A percentile compares a stretch with the other conserved stretches of the same genome.
phyloP scores from a whole-genome alignment of 2,329 filamentous ascomycete species.

The Xylariales sp. region DNA sequence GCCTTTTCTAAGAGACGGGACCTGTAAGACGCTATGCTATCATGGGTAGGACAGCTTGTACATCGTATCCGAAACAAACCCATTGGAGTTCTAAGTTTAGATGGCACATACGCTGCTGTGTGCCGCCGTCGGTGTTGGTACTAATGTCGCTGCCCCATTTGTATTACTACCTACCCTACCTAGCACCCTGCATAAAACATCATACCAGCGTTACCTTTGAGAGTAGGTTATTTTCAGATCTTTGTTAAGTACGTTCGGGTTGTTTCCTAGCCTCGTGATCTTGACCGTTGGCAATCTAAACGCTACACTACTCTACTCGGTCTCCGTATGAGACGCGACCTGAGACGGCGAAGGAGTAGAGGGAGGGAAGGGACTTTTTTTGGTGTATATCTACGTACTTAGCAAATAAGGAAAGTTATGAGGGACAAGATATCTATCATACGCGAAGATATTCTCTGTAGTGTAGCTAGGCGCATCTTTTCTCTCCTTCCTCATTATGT shows the following conservation, averaged over 20 bases:
- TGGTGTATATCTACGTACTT: neutral
- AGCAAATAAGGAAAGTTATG: neutral
- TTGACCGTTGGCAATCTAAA: neutral
- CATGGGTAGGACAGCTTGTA: neutral
- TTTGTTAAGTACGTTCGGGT: neutral
- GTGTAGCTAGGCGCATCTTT: too few species aligned
- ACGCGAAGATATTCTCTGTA: too few species aligned
- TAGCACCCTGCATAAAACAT: constrained; percentile 3
- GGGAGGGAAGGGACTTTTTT: too few species aligned
- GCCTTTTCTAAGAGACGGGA: neutral
- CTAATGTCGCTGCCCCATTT: neutral
- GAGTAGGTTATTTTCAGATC: neutral
- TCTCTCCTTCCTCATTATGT: too few species aligned
- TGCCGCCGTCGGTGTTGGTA: neutral
- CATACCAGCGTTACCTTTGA: neutral
- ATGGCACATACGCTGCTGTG: neutral
- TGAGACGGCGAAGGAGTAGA: neutral
- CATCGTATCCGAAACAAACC: neutral
- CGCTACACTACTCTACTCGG: constrained; percentile 13
- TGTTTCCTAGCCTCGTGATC: constrained; percentile 12
- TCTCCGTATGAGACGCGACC: constrained; percentile 25
- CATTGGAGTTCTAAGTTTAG: constrained; percentile 24
- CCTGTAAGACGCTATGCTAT: neutral
- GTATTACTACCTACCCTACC: neutral
- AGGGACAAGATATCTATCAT: neutral